These are phyloP conservation scores for Hibiscus trionum DNA, from an alignment of 345 rosid species.

Conservation along the genomic window DNA sequence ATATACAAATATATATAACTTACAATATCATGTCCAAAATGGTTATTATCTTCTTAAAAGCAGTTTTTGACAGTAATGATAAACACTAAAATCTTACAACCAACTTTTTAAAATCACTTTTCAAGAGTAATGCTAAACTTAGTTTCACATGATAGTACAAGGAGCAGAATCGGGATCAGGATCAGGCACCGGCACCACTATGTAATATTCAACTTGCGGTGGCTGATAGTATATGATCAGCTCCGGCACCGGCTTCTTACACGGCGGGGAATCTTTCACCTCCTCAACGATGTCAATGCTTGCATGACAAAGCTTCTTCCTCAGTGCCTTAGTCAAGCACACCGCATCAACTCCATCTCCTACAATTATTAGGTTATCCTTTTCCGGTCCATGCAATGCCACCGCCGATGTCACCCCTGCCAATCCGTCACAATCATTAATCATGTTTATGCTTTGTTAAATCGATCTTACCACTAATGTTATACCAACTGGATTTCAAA, in stretches of 20 bases:
- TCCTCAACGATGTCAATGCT: conserved; percentile 25
- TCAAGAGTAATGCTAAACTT: no score
- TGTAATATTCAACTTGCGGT: conserved; percentile 14
- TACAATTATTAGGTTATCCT: conserved; percentile 27
- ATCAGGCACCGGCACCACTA: conserved; percentile 17
- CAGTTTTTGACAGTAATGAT: no score
- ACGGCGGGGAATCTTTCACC: not conserved
- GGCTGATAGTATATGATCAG: not conserved
- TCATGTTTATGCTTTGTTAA: not conserved
- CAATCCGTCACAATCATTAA: not conserved
- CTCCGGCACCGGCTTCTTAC: not conserved
- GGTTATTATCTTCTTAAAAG: no score
- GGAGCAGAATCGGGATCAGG: not conserved
- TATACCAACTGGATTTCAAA: not conserved
- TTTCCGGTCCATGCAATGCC: conserved; percentile 29
- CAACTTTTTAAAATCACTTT: no score
- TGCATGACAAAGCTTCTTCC: conserved; percentile 31
- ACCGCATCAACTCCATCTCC: conserved; percentile 37
- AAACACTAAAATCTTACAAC: not conserved
- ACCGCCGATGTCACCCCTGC: conserved; percentile 31
- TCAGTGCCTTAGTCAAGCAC: conserved; percentile 22
- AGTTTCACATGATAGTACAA: conserved; percentile 9
- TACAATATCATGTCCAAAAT: no score
- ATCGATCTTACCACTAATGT: not conserved
- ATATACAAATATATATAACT: no score